phyloP scores from a whole-genome alignment of 202 grass and related monocot genomes.

The Saccharum hybrid region DNA sequence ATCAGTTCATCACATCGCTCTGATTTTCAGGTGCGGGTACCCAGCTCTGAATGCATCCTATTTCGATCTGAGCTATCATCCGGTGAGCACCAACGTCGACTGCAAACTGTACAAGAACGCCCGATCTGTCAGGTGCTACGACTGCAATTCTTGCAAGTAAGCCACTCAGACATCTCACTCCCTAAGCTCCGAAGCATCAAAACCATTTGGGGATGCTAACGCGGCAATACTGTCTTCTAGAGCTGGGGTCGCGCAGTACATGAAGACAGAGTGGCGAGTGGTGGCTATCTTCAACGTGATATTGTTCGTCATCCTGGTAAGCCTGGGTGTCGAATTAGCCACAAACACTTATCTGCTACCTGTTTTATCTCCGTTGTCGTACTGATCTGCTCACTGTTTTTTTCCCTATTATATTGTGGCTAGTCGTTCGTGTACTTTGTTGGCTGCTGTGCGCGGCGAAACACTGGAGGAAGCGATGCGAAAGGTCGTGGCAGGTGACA shows the following conservation, averaged over 20 bases:
- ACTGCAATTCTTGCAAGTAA: constrained; percentile 99
- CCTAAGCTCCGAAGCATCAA: background rate
- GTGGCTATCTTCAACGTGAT: constrained; percentile 91
- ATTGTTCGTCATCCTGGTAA: constrained; percentile 89
- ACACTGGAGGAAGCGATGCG: constrained; percentile 47
- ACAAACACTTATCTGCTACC: background rate
- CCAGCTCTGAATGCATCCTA: constrained; percentile 78
- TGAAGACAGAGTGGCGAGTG: constrained; percentile 89
- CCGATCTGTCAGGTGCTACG: constrained; percentile 69
- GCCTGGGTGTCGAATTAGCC: background rate
- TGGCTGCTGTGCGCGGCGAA: constrained; percentile 82
- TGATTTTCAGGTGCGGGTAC: constrained; percentile 74
- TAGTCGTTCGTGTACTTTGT: constrained; percentile 86
- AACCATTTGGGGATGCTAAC: background rate
- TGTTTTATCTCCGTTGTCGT: background rate
- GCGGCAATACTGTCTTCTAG: constrained; percentile 32
- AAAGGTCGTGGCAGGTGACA: constrained; percentile 55
- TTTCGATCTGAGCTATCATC: constrained; percentile 87
- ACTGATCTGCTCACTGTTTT: background rate
- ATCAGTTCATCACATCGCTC: background rate
- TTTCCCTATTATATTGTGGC: background rate
- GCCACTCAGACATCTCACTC: constrained; percentile 23
- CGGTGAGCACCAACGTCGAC: constrained; percentile 72
- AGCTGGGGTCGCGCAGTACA: constrained; percentile 96
- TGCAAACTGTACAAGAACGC: constrained; percentile 94